Conservation (phyloP, 2,329 filamentous ascomycete genomes). For the Leptographium radiaticola region DNA sequence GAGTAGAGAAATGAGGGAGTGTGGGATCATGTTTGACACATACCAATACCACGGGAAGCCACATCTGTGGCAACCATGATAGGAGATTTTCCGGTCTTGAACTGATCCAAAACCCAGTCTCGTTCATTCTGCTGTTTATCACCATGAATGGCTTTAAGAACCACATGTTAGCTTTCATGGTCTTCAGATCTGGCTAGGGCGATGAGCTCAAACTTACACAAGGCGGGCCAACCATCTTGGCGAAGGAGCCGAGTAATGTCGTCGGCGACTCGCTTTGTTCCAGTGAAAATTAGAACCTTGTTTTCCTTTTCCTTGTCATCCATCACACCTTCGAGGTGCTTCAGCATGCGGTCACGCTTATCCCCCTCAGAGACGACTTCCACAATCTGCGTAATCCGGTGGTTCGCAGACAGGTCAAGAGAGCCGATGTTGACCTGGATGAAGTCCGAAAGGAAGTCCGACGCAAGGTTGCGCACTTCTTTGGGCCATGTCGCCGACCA, state of each 20-base stretch:
- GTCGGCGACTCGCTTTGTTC: slow-evolving; percentile 89
- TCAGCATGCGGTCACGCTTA: slow-evolving; percentile 95
- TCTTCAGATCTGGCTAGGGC: neutral
- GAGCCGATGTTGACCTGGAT: slow-evolving; percentile 99
- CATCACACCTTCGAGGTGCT: slow-evolving; percentile 97
- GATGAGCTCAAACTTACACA: slow-evolving; percentile 51
- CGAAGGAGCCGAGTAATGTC: slow-evolving; percentile 96
- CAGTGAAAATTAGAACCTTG: slow-evolving; percentile 92
- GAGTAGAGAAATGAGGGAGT: slow-evolving; percentile 15
- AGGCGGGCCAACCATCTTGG: slow-evolving; percentile 93
- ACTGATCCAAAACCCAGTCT: slow-evolving; percentile 98
- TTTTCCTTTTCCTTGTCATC: slow-evolving; percentile 85
- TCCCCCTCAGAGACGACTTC: slow-evolving; percentile 94
- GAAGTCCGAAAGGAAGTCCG: slow-evolving; percentile 86
- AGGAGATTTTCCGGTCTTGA: slow-evolving; percentile 98
- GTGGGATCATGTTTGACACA: slow-evolving; percentile 46
- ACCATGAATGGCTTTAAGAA: slow-evolving; percentile 59
- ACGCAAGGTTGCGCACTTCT: slow-evolving; percentile 84
- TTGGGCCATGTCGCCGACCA: slow-evolving; percentile 99
- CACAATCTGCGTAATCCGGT: slow-evolving; percentile 94
- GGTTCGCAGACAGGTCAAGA: slow-evolving; percentile 89
- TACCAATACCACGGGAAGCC: slow-evolving; percentile 99
- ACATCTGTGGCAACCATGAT: slow-evolving; percentile 99
- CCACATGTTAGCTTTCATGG: neutral
- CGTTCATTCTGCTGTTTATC: slow-evolving; percentile 99